Evolutionary conservation across 768 basidiomycete genomes (phyloP).

Genomic region (Lactarius hatsudake): DNA sequence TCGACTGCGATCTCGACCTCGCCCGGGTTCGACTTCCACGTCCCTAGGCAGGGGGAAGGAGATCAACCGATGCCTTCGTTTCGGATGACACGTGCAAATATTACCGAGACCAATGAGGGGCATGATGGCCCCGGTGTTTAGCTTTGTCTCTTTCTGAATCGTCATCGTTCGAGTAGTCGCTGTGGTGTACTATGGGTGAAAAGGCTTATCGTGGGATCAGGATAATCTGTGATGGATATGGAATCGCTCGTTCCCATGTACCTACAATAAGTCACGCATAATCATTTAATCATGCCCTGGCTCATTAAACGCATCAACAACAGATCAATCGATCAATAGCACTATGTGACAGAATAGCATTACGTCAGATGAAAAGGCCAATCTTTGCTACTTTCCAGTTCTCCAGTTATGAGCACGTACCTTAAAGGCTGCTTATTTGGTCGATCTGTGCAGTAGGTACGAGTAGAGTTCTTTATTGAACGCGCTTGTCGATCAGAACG

Average conservation of each 20-base stretch:
- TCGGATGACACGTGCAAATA: conserved; percentile 55
- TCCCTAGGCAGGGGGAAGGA: conserved; percentile 42
- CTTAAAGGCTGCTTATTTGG: too few species aligned
- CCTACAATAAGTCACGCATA: too few species aligned
- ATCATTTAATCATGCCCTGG: too few species aligned
- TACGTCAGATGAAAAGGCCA: too few species aligned
- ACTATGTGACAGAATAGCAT: background rate
- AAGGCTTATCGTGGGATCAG: background rate
- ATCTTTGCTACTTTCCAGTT: too few species aligned
- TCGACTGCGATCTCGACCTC: conserved; percentile 72
- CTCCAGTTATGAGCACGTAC: too few species aligned
- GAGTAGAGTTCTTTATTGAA: too few species aligned
- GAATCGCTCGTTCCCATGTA: background rate
- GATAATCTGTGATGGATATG: background rate
- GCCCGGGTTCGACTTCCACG: conserved; percentile 74
- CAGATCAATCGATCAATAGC: background rate
- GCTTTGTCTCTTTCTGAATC: conserved; percentile 35
- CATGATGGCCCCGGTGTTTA: conserved; percentile 78
- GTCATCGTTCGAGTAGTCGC: conserved; percentile 1
- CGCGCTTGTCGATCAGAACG: too few species aligned
- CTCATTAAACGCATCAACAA: too few species aligned
- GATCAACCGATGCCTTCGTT: background rate
- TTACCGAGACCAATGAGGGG: conserved; percentile 44
- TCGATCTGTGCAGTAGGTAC: too few species aligned
- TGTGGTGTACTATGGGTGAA: background rate